Conservation (phyloP, 345 rosid species). For the Hypericum androsaemum region DNA sequence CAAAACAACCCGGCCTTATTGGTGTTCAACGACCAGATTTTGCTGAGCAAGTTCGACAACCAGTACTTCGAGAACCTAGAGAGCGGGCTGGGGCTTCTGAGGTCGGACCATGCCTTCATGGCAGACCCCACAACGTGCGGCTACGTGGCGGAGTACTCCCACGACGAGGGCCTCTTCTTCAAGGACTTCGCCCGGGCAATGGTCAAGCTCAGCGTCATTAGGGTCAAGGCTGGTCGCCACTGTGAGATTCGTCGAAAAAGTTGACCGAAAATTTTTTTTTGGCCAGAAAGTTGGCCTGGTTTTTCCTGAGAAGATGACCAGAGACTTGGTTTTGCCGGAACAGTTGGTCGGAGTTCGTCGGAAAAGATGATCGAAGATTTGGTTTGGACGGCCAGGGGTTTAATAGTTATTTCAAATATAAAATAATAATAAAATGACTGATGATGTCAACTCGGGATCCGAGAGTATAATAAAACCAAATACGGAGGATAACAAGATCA, state of each 20-base stretch:
- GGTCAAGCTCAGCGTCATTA: slow-evolving; percentile 34
- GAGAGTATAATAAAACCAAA: no score
- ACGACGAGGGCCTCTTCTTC: slow-evolving; percentile 31
- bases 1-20: slow-evolving; percentile 25
- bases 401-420: no score
- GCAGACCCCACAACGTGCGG: slow-evolving; percentile 28
- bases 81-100: slow-evolving; percentile 32
- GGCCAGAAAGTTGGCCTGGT: no score
- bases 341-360: no score
- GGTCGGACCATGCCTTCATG: slow-evolving; percentile 23
- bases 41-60: slow-evolving; percentile 48
- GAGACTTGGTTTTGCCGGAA: no score
- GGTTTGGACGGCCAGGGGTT: no score
- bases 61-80: slow-evolving; percentile 38
- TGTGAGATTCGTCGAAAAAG: slow-evolving; percentile 56
- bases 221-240: slow-evolving; percentile 27
- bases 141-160: slow-evolving; percentile 29
- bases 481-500: no score
- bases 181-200: slow-evolving; percentile 36
- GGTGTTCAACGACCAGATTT: slow-evolving; percentile 47
- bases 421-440: no score
- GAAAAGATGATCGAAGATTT: no score
- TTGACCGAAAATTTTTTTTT: no score
- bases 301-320: no score
- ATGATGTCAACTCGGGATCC: no score